A percentile compares a stretch with the other conserved stretches of the same genome.
Conservation (phyloP, 208 protist genomes). For the Trichomonas tenax region DNA sequence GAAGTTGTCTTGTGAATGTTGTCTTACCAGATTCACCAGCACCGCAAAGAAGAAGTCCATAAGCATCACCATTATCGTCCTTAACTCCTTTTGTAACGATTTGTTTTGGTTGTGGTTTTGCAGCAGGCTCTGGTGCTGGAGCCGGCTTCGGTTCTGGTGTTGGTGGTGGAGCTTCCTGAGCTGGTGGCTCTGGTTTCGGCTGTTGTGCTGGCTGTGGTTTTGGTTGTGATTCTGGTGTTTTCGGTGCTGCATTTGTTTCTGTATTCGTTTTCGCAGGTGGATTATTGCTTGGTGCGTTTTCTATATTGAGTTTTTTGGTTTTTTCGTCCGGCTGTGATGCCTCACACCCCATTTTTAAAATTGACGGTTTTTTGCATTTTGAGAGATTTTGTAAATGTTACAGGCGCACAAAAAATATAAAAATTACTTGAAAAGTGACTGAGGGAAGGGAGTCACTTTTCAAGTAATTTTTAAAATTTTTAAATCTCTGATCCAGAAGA, state of each 20-base stretch:
- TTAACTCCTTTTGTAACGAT: background rate
- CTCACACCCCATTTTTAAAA: too few relatives aligned
- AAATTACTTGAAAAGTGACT: too few relatives aligned
- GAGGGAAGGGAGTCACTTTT: too few relatives aligned
- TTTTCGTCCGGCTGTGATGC: too few relatives aligned
- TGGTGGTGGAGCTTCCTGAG: background rate
- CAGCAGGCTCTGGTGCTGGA: background rate
- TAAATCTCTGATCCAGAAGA: too few relatives aligned
- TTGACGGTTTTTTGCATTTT: too few relatives aligned
- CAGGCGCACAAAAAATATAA: too few relatives aligned
- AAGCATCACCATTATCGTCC: background rate
- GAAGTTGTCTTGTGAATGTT: background rate
- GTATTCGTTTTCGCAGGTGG: background rate
- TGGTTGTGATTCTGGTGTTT: background rate
- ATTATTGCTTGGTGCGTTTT: too few relatives aligned
- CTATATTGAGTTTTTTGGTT: too few relatives aligned
- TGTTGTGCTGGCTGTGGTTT: background rate
- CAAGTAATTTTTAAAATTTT: too few relatives aligned
- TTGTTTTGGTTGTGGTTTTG: background rate
- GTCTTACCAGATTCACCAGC: slow-evolving; percentile 24
- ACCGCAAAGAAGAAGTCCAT: background rate
- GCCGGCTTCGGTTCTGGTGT: background rate
- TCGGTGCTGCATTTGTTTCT: background rate
- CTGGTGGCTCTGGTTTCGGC: background rate
- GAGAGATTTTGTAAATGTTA: too few relatives aligned